These are phyloP conservation scores for Coccomyxa subellipsoidea DNA, from an alignment of 163 green algal genomes.

Conservation along the genomic window DNA sequence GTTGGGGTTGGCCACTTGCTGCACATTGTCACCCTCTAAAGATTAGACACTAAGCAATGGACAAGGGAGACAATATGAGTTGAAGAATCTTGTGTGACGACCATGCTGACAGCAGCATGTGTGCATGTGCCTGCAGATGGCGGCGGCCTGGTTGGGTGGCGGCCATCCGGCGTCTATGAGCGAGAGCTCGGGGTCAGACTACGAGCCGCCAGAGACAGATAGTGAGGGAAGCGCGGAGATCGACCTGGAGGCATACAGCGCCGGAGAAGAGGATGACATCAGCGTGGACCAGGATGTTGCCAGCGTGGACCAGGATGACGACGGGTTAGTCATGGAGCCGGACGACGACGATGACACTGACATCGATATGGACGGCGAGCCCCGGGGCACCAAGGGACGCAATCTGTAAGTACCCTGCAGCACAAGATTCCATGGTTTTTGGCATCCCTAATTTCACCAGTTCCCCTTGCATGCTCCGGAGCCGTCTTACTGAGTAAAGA, in stretches of 20 bases:
- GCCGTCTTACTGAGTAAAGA: too few relatives aligned
- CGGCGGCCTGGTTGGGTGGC: constrained; percentile 1
- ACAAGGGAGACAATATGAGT: background rate
- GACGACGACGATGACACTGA: background rate
- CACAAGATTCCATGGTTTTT: too few relatives aligned
- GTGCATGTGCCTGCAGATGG: background rate
- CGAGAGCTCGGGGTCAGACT: background rate
- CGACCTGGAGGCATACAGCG: too few relatives aligned
- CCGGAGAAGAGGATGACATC: background rate
- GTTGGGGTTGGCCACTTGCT: too few relatives aligned
- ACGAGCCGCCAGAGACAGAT: background rate
- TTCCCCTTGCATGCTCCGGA: background rate
- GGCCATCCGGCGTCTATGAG: background rate
- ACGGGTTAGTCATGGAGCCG: background rate
- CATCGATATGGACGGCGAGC: background rate
- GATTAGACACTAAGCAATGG: constrained; percentile 1
- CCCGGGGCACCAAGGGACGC: background rate
- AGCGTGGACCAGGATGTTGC: background rate
- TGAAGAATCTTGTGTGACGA: background rate
- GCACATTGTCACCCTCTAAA: too few relatives aligned
- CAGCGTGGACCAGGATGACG: background rate
- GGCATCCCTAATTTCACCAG: background rate
- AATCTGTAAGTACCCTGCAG: background rate
- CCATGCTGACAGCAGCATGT: too few relatives aligned
- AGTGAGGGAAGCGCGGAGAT: background rate